Base-by-base conservation (phyloP, 805 yeast genomes). In the Schizosaccharomyces japonicus region DNA sequence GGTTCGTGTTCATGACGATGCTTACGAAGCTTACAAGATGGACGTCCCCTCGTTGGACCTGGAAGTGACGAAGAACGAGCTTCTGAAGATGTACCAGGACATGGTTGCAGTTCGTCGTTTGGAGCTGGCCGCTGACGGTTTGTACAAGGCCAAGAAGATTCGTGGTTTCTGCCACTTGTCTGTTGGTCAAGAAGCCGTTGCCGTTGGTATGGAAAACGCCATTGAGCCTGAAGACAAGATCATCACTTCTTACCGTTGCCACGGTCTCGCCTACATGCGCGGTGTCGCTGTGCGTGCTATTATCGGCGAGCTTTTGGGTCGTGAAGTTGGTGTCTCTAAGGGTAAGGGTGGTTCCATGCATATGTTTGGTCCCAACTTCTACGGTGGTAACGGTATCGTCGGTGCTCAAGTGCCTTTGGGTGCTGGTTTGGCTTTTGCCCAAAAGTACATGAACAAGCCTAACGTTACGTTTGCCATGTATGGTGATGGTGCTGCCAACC, bases 291-390 rank as follows among this genome's bases (percentile, higher is more conserved):
- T 85, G 55, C 76, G 80, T 66, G 78, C 72, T 51, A 92, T 90
- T 49, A 68, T 90, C 56, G 96, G 94, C 53, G 98, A 90, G 69
- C 73, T 90, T 64, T 80, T 90, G 87, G 98, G 98, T 58, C 80
- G 79, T 69, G 78, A 94, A 70, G 68, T 78, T 50, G 96, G 98
- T 71, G 92, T 81, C 52, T 80, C 95, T 39, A 78, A 69, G 67
- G 98, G 98, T 69, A 90, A 90, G 68, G 98, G 55, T 71, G 98
- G 98, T 58, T 90, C 98, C 54, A 90, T 90, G 98, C 98, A 90
- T 70, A 81, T 90, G 85, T 90, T 78, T 64, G 81, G 93, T 45
- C 77, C 78, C 44, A 92, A 92, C 52, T 90, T 90, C 72, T 90
- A 79, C 66, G 98, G 98, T 64, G 98, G 98, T 68, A 90, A 90